A percentile compares a stretch with the other conserved stretches of the same genome.
These are phyloP conservation scores for Eudorina sp. DNA, from an alignment of 139 green algal genomes.

Conservation along the genomic window DNA sequence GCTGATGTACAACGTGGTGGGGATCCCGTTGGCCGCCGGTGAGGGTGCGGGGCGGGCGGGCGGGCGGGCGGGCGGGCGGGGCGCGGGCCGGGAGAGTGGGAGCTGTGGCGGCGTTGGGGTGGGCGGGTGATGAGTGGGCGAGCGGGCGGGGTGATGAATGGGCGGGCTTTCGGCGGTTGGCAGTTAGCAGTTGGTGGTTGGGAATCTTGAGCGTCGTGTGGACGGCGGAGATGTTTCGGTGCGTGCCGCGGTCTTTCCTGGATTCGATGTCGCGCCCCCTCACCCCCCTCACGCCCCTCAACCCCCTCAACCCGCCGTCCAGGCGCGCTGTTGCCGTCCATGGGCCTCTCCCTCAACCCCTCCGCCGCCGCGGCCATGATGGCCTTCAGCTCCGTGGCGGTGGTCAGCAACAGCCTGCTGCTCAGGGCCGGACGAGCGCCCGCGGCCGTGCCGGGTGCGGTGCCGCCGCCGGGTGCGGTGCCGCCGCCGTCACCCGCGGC, in stretches of 20 bases:
- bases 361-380: conserved; percentile 91
- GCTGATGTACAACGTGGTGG: conserved; percentile 95
- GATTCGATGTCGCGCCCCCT: too few species aligned
- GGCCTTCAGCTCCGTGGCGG: conserved; percentile 89
- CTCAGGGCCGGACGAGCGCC: conserved; percentile 59
- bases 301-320: too few species aligned
- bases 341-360: conserved; percentile 88
- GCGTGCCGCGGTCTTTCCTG: too few species aligned
- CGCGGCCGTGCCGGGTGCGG: background rate
- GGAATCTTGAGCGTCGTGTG: too few species aligned
- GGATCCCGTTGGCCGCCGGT: conserved; percentile 93
- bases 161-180: too few species aligned
- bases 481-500: background rate
- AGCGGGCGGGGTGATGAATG: background rate
- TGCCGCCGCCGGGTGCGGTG: background rate
- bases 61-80: background rate
- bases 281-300: too few species aligned
- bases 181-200: too few species aligned
- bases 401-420: conserved; percentile 93
- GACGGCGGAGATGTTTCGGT: too few species aligned
- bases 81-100: background rate
- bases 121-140: too few species aligned
- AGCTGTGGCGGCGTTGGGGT: too few species aligned
- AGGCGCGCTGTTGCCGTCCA: conserved; percentile 83
- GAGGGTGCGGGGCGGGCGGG: background rate